Evolutionary conservation across 2,329 filamentous ascomycete genomes (phyloP), one percentile per base, ranked within the genome.

Genomic region (Exophiala alcalophila): DNA sequence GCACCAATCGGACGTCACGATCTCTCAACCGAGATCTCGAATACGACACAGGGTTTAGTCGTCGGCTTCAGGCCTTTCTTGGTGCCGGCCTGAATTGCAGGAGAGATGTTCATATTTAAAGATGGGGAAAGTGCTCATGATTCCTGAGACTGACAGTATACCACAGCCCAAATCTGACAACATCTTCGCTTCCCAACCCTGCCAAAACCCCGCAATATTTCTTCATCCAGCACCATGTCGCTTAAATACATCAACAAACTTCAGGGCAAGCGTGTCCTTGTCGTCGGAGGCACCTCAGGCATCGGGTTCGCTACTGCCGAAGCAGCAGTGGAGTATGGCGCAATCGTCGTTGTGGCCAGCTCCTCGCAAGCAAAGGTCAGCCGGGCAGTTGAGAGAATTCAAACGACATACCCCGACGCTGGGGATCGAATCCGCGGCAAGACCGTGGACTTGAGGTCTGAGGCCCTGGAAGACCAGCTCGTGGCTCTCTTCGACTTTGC

Each of bases 291-390:
- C 26, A 71, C 68, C 24, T 65, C 66, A 30, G 75, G 76, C 40
- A 70, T 78, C 27, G 76, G 75, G 26, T 76, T 67, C 55, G 61
- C 58, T 44, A 68, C 72, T 6, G 74, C 74, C 39, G 69, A 76
- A 66, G 71, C 70, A 3, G 60, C 61, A 30, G 56, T 77, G 37
- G 73, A 76, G 49, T 61, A 69, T 49, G 71, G 70, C 50, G 69
- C 69, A 40, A 59, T 60, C 20, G 65, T 78, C 21, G 67, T 66
- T 20, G 66, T 77, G 52, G 67, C 72, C 4, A 71, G 69, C 1
- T 76, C 47, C 46, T 64, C 31, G 28, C 55, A 33, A 57, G 61
- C 37, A 52, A 60, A 57, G 4, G 50, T 77, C 26, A 50, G 66
- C 18, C 50, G 58, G 3, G 65, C 72, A 2, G 54, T 74, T 15